Evolutionary conservation across 2,329 filamentous ascomycete species (phyloP), one percentile per base, ranked within the genome.

Genomic region (Fusarium robinianum): DNA sequence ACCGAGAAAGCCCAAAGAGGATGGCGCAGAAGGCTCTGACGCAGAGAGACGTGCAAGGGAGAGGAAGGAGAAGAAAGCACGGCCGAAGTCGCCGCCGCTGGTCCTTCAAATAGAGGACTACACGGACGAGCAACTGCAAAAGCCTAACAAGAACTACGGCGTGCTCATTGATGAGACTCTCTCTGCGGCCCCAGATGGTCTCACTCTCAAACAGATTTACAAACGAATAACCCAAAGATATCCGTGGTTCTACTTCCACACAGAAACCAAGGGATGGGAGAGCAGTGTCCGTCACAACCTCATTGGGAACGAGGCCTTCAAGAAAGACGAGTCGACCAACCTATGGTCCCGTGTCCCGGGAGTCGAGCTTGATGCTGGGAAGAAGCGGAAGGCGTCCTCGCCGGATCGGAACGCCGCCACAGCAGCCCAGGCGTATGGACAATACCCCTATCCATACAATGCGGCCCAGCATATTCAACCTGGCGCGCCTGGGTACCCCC

Each of bases 261-360:
- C 79, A 12, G 79, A 80, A 58, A 83, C 80, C 5, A 83, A 81
- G 60, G 80, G 80, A n/a, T 83, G 80, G 80, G 79, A 83, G 62
- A 83, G 79, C 53, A 83, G 79, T 55, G 80, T 83, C n/a, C 76
- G 80, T 1, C 80, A 83, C 56, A 83, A 83, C 43, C 71, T 83
- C 18, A 81, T 83, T 53, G 79, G 79, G 3, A 83, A 83, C 60
- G 76, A 79, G 52, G 80, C 79, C 6, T 83, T 83, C 60, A 72
- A 71, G 51, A 83, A 83, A 62, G 75, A 79, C 48, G 77, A 81
- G 24, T 72, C 73, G 18, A 79, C 75, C 2, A 74, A 77, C 29
- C 66, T 79, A 14, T 83, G 80, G 80, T 75, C 72, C 46, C 77
- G 80, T 23, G 76, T 81, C 15, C 76, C 75, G 3, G 79, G 78